Percentiles rank a stretch among this genome's conserved stretches.
phyloP scores from a whole-genome alignment of 129 eudicot species.

The Artemisia argyi region DNA sequence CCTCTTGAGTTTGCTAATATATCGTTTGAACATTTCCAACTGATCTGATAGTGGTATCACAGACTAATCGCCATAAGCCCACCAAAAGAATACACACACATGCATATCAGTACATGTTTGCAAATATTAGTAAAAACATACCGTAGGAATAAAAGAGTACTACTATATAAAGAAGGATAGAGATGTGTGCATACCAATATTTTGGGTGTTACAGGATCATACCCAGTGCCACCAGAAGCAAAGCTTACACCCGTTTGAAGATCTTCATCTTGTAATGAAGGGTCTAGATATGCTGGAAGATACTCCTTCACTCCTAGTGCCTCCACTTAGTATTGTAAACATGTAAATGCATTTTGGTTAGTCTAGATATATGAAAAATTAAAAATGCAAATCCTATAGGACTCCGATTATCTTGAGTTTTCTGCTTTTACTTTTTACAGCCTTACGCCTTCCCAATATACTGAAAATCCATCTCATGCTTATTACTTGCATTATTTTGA shows the following conservation, averaged over 20 bases:
- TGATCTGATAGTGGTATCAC: slow-evolving; percentile 52
- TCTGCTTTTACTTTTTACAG: too few relatives aligned
- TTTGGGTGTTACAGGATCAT: slow-evolving; percentile 55
- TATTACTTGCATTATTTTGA: too few relatives aligned
- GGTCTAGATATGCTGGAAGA: slow-evolving; percentile 64
- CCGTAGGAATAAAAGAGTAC: not conserved
- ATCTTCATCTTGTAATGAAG: slow-evolving; percentile 38
- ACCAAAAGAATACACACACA: not conserved
- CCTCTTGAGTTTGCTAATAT: slow-evolving; percentile 37
- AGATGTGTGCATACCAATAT: slow-evolving; percentile 31
- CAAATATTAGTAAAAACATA: not conserved
- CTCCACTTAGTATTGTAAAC: slow-evolving; percentile 36
- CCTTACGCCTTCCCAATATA: too few relatives aligned
- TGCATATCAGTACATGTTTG: not conserved
- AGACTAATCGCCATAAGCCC: slow-evolving; percentile 19
- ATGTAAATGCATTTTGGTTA: not conserved
- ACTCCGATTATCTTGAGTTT: too few relatives aligned
- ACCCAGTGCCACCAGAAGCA: slow-evolving; percentile 56
- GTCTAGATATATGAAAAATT: too few relatives aligned
- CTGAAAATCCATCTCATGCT: too few relatives aligned
- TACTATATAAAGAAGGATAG: not conserved
- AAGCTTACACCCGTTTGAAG: slow-evolving; percentile 37
- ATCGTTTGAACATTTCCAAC: slow-evolving; percentile 45
- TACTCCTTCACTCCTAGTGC: slow-evolving; percentile 55
- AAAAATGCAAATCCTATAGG: too few relatives aligned